Conservation (phyloP, 2,329 filamentous ascomycete species). For the Calonectria montana region DNA sequence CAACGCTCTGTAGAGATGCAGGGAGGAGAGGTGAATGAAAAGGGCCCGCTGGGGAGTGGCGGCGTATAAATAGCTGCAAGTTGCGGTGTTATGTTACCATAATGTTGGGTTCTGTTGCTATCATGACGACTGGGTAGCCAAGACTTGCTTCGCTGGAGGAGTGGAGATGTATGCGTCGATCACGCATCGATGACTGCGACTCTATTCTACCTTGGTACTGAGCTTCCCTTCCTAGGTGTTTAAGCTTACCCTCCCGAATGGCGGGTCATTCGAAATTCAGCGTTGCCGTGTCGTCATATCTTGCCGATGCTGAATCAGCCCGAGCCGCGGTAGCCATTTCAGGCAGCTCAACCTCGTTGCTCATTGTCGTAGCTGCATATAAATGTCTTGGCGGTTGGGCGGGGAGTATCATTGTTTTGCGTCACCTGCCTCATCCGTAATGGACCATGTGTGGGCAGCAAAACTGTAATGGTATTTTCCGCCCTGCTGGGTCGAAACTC, state of each 20-base stretch:
- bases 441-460: background rate
- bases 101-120: conserved; percentile 26
- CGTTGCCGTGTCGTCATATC: conserved; percentile 35
- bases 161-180: background rate
- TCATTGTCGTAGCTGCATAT: conserved; percentile 20
- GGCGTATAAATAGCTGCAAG: conserved; percentile 33
- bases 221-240: conserved; percentile 27
- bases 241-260: conserved; percentile 32
- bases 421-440: conserved; percentile 1
- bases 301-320: background rate
- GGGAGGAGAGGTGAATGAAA: background rate
- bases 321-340: conserved; percentile 25
- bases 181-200: conserved; percentile 19
- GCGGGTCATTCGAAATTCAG: conserved; percentile 21
- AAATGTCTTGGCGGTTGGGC: background rate
- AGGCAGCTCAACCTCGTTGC: conserved; percentile 22
- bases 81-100: conserved; percentile 31
- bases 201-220: background rate
- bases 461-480: background rate
- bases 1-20: background rate
- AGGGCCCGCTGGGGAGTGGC: conserved; percentile 2
- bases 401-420: background rate
- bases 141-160: background rate
- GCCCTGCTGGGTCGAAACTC: background rate
- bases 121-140: conserved; percentile 12